Evolutionary conservation across 2,329 filamentous ascomycete species (phyloP), one percentile per base, ranked within the genome.

Genomic region (Trichoderma sp.): DNA sequence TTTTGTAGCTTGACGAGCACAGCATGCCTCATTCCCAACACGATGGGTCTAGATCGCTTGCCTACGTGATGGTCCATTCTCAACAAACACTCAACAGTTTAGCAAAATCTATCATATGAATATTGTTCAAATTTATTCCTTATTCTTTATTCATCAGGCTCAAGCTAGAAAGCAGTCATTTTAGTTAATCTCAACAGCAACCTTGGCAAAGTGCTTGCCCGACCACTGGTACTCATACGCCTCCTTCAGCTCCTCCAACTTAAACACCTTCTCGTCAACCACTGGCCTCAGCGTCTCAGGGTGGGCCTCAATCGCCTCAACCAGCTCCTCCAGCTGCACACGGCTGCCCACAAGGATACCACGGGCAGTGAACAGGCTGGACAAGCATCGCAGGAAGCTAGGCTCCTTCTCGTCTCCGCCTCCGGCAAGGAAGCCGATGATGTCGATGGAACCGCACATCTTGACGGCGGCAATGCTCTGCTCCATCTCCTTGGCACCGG

Each of bases 241-340:
- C 77, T 86, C 83, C 76, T 81, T 83, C 2, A 81, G 60, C 71
- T 86, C 76, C 21, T 86, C 84, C 39, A 88, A 75, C 12, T 73
- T 78, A 72, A 88, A 88, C 28, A 80, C 70, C 73, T 81, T 83
- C 51, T 78, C 75, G 7, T 72, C 71, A 21, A 88, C 76, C 2
- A 87, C 81, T 3, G 86, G 86, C n/a, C 77, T 76, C 60, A 82
- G 77, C 34, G 83, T 83, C 28, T 81, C 79, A 5, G 84, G 83
- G 62, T 81, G 81, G 24, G 80, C 84, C 74, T 87, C 86, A 70
- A 88, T 82, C 18, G 84, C 85, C 1, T 80, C 78, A 73, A 82
- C 83, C 83, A 88, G 86, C 11, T 87, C 86, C 77, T 87, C 85
- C 79, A 88, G 83, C 79, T 86, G 83, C 3, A 77, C 57, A 18